phyloP scores from a whole-genome alignment of 768 basidiomycete species.

The Amyloporia xantha region DNA sequence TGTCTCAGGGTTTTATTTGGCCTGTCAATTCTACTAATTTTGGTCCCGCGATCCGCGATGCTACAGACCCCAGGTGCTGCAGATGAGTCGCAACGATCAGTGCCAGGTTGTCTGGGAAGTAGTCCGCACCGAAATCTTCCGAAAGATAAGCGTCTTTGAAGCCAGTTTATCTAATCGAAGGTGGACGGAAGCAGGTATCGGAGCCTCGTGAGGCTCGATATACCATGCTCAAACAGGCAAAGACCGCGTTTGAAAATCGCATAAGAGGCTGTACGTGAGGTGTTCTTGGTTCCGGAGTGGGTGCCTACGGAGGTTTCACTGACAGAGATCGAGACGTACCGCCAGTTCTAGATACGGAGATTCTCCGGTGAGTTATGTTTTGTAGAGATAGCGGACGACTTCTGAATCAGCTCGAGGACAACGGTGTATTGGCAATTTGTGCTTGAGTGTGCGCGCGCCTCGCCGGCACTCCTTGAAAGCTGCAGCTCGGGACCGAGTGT shows the following conservation, averaged over 20 bases:
- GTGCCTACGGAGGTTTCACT: neutral
- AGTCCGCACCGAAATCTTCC: neutral
- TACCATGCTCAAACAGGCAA: neutral
- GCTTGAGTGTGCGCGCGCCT: no score
- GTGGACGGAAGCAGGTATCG: neutral
- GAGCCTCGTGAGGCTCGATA: neutral
- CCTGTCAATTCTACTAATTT: no score
- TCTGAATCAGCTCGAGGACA: neutral
- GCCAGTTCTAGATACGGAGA: conserved; percentile 4
- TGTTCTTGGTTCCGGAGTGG: neutral
- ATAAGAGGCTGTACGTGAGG: neutral
- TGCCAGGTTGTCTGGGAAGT: neutral
- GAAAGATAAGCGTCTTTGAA: neutral
- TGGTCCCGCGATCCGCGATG: neutral
- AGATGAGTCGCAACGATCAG: neutral
- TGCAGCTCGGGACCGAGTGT: neutral
- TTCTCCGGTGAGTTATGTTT: neutral
- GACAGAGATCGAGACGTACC: neutral
- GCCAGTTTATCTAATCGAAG: neutral
- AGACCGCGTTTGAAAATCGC: neutral
- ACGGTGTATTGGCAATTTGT: no score
- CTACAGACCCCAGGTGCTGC: no score
- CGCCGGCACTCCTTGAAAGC: neutral
- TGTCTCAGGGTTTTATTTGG: no score
- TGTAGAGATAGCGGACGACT: neutral